Conservation (phyloP, 108 stramenopile species). For the Cyclotella cryptica region DNA sequence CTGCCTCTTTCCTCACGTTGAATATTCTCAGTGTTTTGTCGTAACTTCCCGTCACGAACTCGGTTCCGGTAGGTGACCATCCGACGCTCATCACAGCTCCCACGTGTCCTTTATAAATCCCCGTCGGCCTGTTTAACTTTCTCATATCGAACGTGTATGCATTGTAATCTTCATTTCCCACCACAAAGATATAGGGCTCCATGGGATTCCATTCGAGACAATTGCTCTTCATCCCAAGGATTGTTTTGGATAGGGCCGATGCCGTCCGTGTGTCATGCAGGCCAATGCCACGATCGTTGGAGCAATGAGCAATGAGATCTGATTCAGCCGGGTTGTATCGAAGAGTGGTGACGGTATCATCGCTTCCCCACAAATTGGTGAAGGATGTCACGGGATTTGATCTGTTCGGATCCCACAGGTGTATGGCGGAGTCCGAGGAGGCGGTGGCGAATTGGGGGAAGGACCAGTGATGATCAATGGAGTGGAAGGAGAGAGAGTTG, state of each 20-base stretch:
- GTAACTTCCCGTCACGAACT: constrained; percentile 96
- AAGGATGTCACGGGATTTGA: constrained; percentile 83
- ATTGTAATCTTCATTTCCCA: constrained; percentile 96
- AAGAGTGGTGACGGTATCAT: constrained; percentile 91
- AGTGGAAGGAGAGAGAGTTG: constrained; percentile 69
- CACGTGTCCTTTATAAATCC: constrained; percentile 98
- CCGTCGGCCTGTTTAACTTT: constrained; percentile 81
- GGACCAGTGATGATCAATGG: constrained; percentile 96
- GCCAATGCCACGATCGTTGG: constrained; percentile 91
- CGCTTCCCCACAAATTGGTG: constrained; percentile 90
- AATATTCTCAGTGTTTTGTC: constrained; percentile 98
- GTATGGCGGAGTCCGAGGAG: constrained; percentile 84
- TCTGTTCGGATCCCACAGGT: constrained; percentile 92
- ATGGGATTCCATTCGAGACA: constrained; percentile 99
- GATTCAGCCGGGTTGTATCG: constrained; percentile 96
- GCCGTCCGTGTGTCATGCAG: constrained; percentile 92
- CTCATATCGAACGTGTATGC: constrained; percentile 98
- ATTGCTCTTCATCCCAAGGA: constrained; percentile 92
- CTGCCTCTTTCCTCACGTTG: constrained; percentile 55
- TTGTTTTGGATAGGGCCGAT: constrained; percentile 90
- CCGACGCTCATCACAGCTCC: constrained; percentile 92
- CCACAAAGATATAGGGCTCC: constrained; percentile 98
- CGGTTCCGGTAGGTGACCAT: constrained; percentile 97
- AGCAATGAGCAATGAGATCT: constrained; percentile 90
- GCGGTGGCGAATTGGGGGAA: constrained; percentile 88